phyloP scores from a whole-genome alignment of 805 yeast species.

The Blastobotrys mokoenaii region DNA sequence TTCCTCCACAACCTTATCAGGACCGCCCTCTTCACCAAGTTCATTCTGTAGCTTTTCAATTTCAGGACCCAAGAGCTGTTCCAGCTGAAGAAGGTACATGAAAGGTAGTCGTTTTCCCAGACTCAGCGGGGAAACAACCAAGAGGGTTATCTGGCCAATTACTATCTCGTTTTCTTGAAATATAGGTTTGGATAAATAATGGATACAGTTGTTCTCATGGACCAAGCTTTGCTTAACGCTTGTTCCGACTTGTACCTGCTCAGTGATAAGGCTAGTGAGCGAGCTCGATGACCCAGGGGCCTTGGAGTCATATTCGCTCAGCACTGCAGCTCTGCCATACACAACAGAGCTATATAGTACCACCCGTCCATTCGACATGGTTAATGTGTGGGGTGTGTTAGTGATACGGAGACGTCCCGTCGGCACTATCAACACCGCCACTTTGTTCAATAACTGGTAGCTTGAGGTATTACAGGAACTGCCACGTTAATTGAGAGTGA shows the following conservation, averaged over 20 bases:
- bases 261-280: slow-evolving; percentile 15
- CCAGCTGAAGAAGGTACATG: slow-evolving; percentile 17
- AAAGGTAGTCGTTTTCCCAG: slow-evolving; percentile 19
- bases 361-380: background rate
- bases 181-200: slow-evolving; percentile 23
- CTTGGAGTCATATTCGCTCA: slow-evolving; percentile 12
- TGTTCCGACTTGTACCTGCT: slow-evolving; percentile 19
- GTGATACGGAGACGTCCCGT: too few species aligned
- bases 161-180: slow-evolving; percentile 8
- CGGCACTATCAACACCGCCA: too few species aligned
- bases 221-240: slow-evolving; percentile 23
- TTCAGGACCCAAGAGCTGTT: slow-evolving; percentile 7
- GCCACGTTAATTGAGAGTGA: too few species aligned
- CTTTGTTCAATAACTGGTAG: too few species aligned
- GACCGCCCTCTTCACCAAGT: background rate
- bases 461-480: too few species aligned
- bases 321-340: slow-evolving; percentile 6
- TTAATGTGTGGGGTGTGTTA: background rate
- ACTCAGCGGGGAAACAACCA: slow-evolving; percentile 19
- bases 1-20: background rate
- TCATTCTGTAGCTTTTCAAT: too few species aligned
- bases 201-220: slow-evolving; percentile 25
- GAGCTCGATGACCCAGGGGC: slow-evolving; percentile 9
- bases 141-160: slow-evolving; percentile 24
- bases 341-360: slow-evolving; percentile 15